A percentile compares a stretch with the other conserved stretches of the same genome.
These are phyloP conservation scores for Rutstroemia sydowiana DNA, from an alignment of 2,329 filamentous ascomycete genomes.

Conservation along the genomic window DNA sequence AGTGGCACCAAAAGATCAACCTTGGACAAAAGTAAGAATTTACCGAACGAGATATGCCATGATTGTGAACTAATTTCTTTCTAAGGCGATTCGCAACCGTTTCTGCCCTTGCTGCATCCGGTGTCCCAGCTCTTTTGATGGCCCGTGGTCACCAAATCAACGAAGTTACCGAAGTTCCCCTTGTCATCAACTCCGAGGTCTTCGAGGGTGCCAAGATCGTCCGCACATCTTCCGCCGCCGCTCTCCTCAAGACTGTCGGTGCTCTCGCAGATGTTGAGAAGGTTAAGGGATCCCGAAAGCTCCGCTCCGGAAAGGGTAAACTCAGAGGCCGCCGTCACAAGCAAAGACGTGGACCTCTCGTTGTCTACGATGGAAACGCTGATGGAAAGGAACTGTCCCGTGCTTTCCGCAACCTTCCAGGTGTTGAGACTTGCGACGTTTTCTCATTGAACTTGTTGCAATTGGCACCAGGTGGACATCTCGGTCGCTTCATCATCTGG, in stretches of 20 bases:
- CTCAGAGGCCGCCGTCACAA: constrained; percentile 91
- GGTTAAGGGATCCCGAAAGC: constrained; percentile 93
- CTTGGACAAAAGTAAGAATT: constrained; percentile 78
- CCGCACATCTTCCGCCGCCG: constrained; percentile 83
- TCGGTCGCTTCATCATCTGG: constrained; percentile 99
- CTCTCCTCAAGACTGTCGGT: constrained; percentile 84
- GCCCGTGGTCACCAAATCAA: constrained; percentile 96
- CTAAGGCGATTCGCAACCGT: constrained; percentile 89
- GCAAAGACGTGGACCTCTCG: constrained; percentile 94
- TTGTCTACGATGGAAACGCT: constrained; percentile 93
- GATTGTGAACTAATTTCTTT: constrained; percentile 19
- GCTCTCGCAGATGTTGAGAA: constrained; percentile 87
- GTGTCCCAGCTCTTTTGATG: constrained; percentile 87
- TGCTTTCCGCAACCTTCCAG: constrained; percentile 98
- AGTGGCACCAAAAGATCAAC: constrained; percentile 99
- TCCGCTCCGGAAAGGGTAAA: constrained; percentile 98
- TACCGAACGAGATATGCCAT: constrained; percentile 11
- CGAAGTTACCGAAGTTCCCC: constrained; percentile 88
- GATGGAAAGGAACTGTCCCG: constrained; percentile 91
- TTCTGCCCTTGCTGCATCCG: constrained; percentile 94
- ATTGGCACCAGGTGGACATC: constrained; percentile 96
- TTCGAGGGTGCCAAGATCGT: constrained; percentile 72
- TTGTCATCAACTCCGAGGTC: constrained; percentile 86
- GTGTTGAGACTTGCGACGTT: constrained; percentile 93
- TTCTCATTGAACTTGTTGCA: constrained; percentile 96